Conservation (phyloP, 169 alveolate species). For the Eimeria acervulina region DNA sequence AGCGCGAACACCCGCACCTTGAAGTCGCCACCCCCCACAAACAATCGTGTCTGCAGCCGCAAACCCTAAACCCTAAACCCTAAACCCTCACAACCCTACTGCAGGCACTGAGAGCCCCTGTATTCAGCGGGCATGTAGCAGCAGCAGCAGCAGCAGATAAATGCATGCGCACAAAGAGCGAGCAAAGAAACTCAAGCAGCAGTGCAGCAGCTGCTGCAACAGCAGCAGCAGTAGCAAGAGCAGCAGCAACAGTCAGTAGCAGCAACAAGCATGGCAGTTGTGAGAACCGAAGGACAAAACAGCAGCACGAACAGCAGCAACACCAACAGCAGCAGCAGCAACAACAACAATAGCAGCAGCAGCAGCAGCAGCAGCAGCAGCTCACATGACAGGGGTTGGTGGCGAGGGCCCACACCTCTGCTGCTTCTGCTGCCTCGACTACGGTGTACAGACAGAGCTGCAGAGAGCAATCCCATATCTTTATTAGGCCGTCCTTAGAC, state of each 20-base stretch:
- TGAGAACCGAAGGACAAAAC: neutral
- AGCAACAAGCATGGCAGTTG: neutral
- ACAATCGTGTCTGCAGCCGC: constrained; percentile 67
- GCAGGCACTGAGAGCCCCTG: neutral
- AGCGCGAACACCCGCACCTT: constrained; percentile 71
- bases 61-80: neutral
- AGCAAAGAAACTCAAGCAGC: neutral
- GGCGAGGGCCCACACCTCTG: constrained; percentile 88
- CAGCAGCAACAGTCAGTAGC: neutral
- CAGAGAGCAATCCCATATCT: constrained; percentile 92
- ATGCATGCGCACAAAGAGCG: no score
- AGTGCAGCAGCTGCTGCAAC: neutral
- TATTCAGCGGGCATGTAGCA: no score
- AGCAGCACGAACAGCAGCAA: no score
- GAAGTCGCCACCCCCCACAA: constrained; percentile 75
- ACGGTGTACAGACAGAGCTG: constrained; percentile 93
- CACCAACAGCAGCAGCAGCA: neutral
- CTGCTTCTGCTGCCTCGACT: constrained; percentile 84
- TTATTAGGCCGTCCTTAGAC: constrained; percentile 92
- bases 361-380: constrained; percentile 12
- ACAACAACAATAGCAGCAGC: neutral
- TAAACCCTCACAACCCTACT: no score
- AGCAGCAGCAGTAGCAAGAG: neutral
- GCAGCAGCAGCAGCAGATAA: no score
- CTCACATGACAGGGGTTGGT: constrained; percentile 61